Evolutionary conservation across 345 rosid genomes (phyloP), one percentile per base, ranked within the genome.

Genomic region (Aurinia saxatilis): DNA sequence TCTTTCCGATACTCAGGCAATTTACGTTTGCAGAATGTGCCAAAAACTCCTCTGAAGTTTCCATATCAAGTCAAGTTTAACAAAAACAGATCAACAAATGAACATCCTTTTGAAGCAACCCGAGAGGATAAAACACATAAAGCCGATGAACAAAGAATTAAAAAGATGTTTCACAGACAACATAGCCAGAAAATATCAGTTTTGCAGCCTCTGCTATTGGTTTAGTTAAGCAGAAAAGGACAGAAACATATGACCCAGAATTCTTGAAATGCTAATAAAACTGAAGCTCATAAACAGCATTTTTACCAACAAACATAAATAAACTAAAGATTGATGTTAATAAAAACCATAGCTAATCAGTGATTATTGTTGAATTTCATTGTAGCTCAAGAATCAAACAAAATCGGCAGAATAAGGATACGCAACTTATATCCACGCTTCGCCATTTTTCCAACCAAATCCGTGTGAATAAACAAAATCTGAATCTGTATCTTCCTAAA

Each of bases 381-480:
- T 37, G 3, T 8, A 58, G 47, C 47, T 44, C 44, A 49, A 59
- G 18, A 42, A 39, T 45, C 21, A 42, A 61, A 50, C 15, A 55
- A 35, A 66, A 62, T 37, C 61, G 31, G 12, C 29, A 25, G 35
- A 49, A 0, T 16, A 73, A 89, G 91, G 98, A 92, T 92, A 92
- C 98, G 98, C 50, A 92, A 89, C 84, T 92, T 89, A 73, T 85
- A 92, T 75, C 95, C 97, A 74, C 95, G 95, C 81, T 84, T 87
- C 59, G 95, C 82, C 95, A 87, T 87, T 65, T 38, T 63, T 4
- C 7, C 52, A 6, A 48, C 50, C 19, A 5, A 73, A 66, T 46
- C 59, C 13, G 36, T 57, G 33, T 7, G 46, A 13, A 17, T 11
- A 47, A 58, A 35, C 1, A 8, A 56, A 71, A 47, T 57, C 68